Evolutionary conservation across 139 green algal species (phyloP).

Genomic region (Medakamo hakoo): DNA sequence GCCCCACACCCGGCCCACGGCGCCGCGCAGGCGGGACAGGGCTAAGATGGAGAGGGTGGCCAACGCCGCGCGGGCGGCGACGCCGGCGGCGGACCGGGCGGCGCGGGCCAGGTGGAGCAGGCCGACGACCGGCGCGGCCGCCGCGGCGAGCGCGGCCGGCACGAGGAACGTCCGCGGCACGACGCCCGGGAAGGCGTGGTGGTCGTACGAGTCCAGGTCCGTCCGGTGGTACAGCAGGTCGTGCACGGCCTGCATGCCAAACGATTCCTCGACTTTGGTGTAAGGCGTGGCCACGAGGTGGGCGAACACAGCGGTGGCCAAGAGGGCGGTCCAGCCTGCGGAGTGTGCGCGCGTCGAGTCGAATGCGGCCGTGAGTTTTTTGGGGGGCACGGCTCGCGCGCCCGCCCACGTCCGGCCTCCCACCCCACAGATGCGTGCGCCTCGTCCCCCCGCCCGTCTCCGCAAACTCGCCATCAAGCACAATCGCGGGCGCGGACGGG

Average conservation of each 20-base stretch:
- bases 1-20: conserved; percentile 8
- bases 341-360: background rate
- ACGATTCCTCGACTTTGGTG: conserved; percentile 80
- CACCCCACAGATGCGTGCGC: too few relatives aligned
- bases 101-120: background rate
- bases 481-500: too few relatives aligned
- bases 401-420: too few relatives aligned
- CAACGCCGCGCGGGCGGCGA: conserved; percentile 11
- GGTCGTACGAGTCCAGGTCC: conserved; percentile 39
- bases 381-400: too few relatives aligned
- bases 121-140: background rate
- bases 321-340: background rate
- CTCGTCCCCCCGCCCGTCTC: too few relatives aligned
- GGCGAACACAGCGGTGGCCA: background rate
- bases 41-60: conserved; percentile 11
- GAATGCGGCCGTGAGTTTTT: background rate
- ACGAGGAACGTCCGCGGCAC: conserved; percentile 62
- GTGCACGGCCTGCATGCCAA: conserved; percentile 56
- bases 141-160: background rate
- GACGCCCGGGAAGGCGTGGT: conserved; percentile 65
- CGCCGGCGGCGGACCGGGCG: conserved; percentile 7
- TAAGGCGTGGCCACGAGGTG: conserved; percentile 31
- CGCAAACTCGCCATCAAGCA: too few relatives aligned
- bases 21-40: conserved; percentile 11
- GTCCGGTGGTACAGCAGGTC: conserved; percentile 49